Conservation (phyloP, 768 basidiomycete species). For the Russula olivacea region DNA sequence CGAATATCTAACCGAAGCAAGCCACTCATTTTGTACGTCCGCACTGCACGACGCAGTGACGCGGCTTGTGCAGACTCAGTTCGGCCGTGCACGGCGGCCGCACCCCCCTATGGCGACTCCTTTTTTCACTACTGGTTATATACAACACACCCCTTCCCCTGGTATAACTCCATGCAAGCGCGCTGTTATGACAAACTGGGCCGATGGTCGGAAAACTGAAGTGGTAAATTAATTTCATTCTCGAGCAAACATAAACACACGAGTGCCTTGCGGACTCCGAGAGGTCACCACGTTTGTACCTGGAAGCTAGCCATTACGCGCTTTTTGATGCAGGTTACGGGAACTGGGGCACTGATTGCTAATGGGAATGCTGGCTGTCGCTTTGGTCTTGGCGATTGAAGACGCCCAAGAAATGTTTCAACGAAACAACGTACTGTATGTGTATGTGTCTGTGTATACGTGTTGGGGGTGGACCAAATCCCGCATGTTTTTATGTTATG, state of each 20-base stretch:
- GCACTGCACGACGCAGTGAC: not conserved
- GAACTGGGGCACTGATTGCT: not conserved
- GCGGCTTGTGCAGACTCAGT: not conserved
- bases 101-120: not conserved
- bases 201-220: conserved; percentile 5
- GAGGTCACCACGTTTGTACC: conserved; percentile 16
- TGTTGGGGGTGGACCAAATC: not conserved
- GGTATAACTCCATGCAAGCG: not conserved
- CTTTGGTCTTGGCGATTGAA: not conserved
- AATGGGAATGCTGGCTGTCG: not conserved
- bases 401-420: not conserved
- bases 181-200: not conserved
- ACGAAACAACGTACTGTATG: not conserved
- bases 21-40: not conserved
- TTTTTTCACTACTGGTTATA: not conserved
- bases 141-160: not conserved
- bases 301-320: not conserved
- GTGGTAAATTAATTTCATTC: not conserved
- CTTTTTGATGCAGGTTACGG: not conserved
- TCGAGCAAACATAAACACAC: not conserved
- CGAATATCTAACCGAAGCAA: not conserved
- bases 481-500: not conserved
- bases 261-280: conserved; percentile 7
- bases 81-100: not conserved
- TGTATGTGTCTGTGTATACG: not conserved